Conservation (phyloP, 345 rosid genomes). For the Stellera chamaejasme region DNA sequence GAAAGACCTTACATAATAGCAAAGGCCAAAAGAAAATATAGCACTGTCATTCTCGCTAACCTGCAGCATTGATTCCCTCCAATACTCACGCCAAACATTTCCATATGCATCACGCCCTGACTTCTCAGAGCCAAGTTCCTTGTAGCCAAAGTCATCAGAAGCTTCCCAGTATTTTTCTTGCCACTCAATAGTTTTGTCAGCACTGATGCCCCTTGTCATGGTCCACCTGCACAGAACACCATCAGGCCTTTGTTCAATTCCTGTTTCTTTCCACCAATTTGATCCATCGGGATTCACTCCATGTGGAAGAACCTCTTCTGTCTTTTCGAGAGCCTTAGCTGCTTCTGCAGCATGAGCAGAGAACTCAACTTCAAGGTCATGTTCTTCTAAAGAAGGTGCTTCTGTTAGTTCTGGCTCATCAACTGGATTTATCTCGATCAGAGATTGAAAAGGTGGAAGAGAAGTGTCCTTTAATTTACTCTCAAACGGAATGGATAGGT, state of each 20-base stretch:
- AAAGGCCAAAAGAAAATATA: slow-evolving; percentile 3
- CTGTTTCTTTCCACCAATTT: slow-evolving; percentile 91
- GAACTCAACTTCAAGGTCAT: slow-evolving; percentile 36
- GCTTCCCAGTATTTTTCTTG: slow-evolving; percentile 99
- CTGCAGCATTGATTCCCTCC: slow-evolving; percentile 92
- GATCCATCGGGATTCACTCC: slow-evolving; percentile 57
- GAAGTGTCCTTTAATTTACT: slow-evolving; percentile 37
- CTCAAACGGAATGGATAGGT: slow-evolving; percentile 68
- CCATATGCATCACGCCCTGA: slow-evolving; percentile 82
- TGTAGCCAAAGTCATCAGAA: slow-evolving; percentile 75
- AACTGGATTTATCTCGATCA: slow-evolving; percentile 37
- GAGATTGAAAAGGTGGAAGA: slow-evolving; percentile 72
- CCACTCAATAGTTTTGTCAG: slow-evolving; percentile 74
- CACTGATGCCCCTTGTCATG: slow-evolving; percentile 75
- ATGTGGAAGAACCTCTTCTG: slow-evolving; percentile 28
- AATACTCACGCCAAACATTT: slow-evolving; percentile 81
- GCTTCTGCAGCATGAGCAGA: slow-evolving; percentile 70
- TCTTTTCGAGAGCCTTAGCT: slow-evolving; percentile 58
- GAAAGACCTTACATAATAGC: too few species aligned
- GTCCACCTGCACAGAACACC: slow-evolving; percentile 94
- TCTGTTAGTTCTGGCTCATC: slow-evolving; percentile 23
- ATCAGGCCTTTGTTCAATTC: slow-evolving; percentile 62
- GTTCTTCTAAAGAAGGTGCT: slow-evolving; percentile 27
- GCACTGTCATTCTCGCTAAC: slow-evolving; percentile 26
- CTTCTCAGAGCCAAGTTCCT: slow-evolving; percentile 97